Evolutionary conservation across 106 monocot genomes (phyloP), one percentile per base, ranked within the genome.

Genomic region (Dioscorea alata): DNA sequence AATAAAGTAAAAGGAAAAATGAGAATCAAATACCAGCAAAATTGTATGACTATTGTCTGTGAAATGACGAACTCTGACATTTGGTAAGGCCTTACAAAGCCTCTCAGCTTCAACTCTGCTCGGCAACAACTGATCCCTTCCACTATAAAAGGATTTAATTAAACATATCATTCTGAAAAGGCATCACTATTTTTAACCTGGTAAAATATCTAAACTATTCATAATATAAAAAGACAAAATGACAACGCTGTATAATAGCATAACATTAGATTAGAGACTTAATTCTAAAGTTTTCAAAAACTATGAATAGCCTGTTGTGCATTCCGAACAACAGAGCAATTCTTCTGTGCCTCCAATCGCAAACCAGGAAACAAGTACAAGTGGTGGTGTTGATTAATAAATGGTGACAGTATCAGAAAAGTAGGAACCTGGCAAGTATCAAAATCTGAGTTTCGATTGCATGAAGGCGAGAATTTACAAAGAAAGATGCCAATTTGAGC

Each of bases 11-110:
- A 13, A 6, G 48, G 2, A 28, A 28, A 28, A 28, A 28, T 28
- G 3, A 28, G 28, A 28, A 28, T 28, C 28, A 28, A 28, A n/a
- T 86, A 94, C 89, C 90, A 94, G 70, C 21, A 94, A 87, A 53
- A 94, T 71, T 35, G 66, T 63, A 34, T 94, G 94, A 60, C 82
- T 79, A 74, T 79, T 82, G 49, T 90, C 80, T 60, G 82, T 85
- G 72, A 85, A 94, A 80, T 82, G 74, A 61, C 94, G 94, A 34
- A 84, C 74, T 69, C 90, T 87, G 73, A 80, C 80, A 75, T 90
- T 94, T 59, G 81, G 73, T 31, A 90, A n/a, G 12, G 61, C 20
- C 23, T 58, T 70, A 59, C 69, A 61, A 74, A 94, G 80, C 71
- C 84, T 82, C 70, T 80, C 75, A 62, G 90, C 94, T 80, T 94